Base-by-base conservation (phyloP, 129 eudicot species). In the Pittosporum tobira region DNA sequence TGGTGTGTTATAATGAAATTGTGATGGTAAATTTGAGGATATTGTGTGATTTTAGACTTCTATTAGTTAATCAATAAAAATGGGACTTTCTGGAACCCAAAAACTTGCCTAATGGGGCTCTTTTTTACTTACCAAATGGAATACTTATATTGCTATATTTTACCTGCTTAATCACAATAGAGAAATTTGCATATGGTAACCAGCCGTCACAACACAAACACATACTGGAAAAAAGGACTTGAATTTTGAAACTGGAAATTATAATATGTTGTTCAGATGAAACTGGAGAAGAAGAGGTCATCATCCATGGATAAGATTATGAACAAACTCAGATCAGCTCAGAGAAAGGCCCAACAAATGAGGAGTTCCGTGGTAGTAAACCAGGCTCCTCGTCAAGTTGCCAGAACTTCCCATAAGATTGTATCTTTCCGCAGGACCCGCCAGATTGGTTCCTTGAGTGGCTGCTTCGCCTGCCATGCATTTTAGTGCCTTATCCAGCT, bases 321-420 rank as follows among this genome's bases (percentile, higher is more conserved):
- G 86, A 77, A 89, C 22, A 89, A 85, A 50, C 64, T 89, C 59
- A 73, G 78, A 77, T 74, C 78, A 45, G 90, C 97, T 51, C 88
- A 89, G 62, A 89, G 70, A 73, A 89, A 85, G 74, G 97, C 95
- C 51, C 91, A 85, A 61, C 88, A 81, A 64, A 84, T 81, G 97
- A 85, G 97, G 67, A 80, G 73, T 50, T 68, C 85, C 0, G 71
- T 70, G 55, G 49, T 65, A 59, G 56, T 75, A 60, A 70, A 69
- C 71, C 74, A 79, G 64, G 36, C 84, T 13, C n/a, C n/a, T n/a
- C 53, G 15, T 62, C 77, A 68, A 72, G 77, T 65, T 57, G 67
- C 85, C 31, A 75, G 40, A 49, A 70, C 83, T 65, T 78, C 80
- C 25, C 65, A 74, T 37, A 81, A 71, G 74, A 68, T 72, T 43